Base-by-base conservation (phyloP, 73 alveolate genomes). In the Breviolum minutum region DNA sequence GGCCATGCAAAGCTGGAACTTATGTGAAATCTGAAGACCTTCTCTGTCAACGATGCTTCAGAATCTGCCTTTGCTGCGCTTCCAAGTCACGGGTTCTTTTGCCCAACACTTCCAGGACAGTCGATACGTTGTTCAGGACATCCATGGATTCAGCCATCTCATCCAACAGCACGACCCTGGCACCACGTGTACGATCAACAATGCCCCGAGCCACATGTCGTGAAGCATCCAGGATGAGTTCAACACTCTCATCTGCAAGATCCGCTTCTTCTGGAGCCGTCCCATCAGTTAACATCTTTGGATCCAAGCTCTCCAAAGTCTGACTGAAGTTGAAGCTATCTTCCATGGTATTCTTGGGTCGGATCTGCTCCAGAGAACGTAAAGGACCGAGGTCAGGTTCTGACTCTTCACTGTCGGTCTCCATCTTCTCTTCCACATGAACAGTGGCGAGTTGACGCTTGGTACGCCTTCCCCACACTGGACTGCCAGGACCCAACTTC, bases 31-130 rank as follows among this genome's bases (percentile, higher is more conserved):
- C 54, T 40, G 54, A 40, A 40, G 4, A 68, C n/a, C 77, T 68
- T 68, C 17, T 68, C 24, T 22, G 24, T 91, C 87, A 71, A 32
- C 29, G 76, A 69, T 73, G 81, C 97, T 73, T 91, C 88, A 91
- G 64, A 81, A 91, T 73, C 76, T 91, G 97, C 62, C 97, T 40
- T 64, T 91, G 97, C 77, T 91, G 97, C n/a, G 97, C 97, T 73
- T 91, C 97, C 70, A 91, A 54, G 77, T 91, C 97, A 24, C 97
- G 73, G 48, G 97, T 91, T 62, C 97, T 76, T 69, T 91, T 91
- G 60, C 89, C 87, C 97, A 91, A 24, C 48, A 73, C 88, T 63
- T 90, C 96, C 87, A 90, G 40, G 20, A 90, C 96, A 11, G 87
- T 69, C 24, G 96, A 90, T 6, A 90, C 96, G 68, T 90, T 90